Evolutionary conservation across 2,329 filamentous ascomycete species (phyloP).

Genomic region (Nemania sp.): DNA sequence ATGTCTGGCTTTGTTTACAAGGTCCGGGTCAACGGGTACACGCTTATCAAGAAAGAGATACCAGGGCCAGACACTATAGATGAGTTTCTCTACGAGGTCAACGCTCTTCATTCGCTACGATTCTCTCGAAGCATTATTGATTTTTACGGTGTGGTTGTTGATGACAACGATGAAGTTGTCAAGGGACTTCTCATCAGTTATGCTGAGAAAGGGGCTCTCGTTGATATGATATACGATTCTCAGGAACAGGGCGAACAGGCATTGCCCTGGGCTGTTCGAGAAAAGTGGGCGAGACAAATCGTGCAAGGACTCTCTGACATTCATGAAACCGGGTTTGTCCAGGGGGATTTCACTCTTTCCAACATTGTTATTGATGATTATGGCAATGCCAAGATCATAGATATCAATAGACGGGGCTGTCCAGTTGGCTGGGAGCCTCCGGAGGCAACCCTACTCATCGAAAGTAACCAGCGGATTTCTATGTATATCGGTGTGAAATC

Average conservation of each 20-base stretch:
- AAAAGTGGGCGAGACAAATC: constrained; percentile 90
- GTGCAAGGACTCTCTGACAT: constrained; percentile 88
- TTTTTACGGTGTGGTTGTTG: constrained; percentile 86
- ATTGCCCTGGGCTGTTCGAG: constrained; percentile 71
- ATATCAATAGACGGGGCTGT: constrained; percentile 96
- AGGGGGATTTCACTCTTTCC: constrained; percentile 95
- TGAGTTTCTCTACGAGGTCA: constrained; percentile 96
- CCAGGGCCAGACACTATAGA: constrained; percentile 93
- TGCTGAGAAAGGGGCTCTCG: constrained; percentile 82
- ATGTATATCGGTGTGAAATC: constrained; percentile 99
- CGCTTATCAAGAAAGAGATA: constrained; percentile 96
- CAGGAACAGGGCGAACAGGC: constrained; percentile 57
- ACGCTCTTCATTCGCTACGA: constrained; percentile 80
- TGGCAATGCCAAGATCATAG: constrained; percentile 92
- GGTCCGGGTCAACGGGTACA: constrained; percentile 68
- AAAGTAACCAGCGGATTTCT: constrained; percentile 85
- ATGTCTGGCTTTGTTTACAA: constrained; percentile 98
- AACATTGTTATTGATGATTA: constrained; percentile 91
- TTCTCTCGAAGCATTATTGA: constrained; percentile 78
- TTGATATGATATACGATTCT: constrained; percentile 87
- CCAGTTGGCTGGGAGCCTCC: constrained; percentile 98
- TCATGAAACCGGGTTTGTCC: constrained; percentile 94
- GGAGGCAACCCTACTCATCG: constrained; percentile 82
- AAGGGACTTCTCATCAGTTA: constrained; percentile 91
- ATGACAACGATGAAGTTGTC: constrained; percentile 72